Base-by-base conservation (phyloP, 768 basidiomycete species). In the Gautieria morchelliformis region DNA sequence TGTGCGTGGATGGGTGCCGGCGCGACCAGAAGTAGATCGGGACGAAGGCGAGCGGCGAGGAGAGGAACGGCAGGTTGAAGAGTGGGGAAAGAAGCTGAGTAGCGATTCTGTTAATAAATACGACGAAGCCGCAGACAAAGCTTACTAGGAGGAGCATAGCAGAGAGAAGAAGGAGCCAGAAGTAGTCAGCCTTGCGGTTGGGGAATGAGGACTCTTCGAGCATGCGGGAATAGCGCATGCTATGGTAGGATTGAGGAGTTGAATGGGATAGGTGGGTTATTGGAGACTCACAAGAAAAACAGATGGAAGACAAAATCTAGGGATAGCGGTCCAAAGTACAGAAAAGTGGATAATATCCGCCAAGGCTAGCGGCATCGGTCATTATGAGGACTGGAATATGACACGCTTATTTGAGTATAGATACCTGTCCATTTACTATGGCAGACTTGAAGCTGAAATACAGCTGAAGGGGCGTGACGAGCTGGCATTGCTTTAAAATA, bases 21-120 rank as follows among this genome's bases (percentile, higher is more conserved):
- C 95, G 77, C 17, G 93, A 93, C 96, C 96, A 99, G 59, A 98
- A 77, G 69, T 99, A 99, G 41, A 97, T 96, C 3, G 95, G 88
- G 2, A 95, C 90, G 66, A 95, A 96, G 0, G 93, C 93, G 32
- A 95, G 80, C 0, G 93, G 85, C 0, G 92, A 89, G 5, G 93
- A 94, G 46, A 97, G 84, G 74, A 96, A 95, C 0, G 93, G 93
- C 15, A 94, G 80, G 61, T 91, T 93, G 66, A 96, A 84, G 11
- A 94, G 77, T 0, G 93, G 92, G 0, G 93, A 93, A 5, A 95
- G 76, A 20, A 74, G 77, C 85, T 94, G 66, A 11, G 52, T 39
- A 39, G 46, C 20, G 5, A 4, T 14, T 37, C 35, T 37, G 2
- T 46, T 45, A 17, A 22, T 24, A 58, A 49, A 60, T 45, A 63